Conservation (phyloP, 176 grass and related monocot genomes). For the Oryza brachyantha region DNA sequence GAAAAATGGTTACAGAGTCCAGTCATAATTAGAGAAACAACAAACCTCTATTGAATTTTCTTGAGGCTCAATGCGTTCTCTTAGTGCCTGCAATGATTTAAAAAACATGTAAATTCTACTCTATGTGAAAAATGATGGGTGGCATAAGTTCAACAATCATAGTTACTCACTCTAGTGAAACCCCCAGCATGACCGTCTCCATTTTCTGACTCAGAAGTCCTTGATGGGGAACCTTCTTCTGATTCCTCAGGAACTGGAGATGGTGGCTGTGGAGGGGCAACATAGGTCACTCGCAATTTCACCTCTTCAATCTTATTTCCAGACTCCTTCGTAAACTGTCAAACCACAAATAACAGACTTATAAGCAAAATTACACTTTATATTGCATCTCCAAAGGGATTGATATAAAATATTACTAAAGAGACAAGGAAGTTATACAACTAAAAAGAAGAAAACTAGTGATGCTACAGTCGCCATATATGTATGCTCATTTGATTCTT, state of each 20-base stretch:
- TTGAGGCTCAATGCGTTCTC: slow-evolving; percentile 46
- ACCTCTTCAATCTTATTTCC: slow-evolving; percentile 68
- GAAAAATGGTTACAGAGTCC: not conserved
- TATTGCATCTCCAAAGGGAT: slow-evolving; percentile 1
- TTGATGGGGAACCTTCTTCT: slow-evolving; percentile 80
- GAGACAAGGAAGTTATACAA: not conserved
- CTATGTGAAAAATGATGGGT: not conserved
- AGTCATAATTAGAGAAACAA: not conserved
- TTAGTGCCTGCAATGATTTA: slow-evolving; percentile 44
- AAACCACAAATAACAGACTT: not conserved
- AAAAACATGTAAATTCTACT: slow-evolving; percentile 17
- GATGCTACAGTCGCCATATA: not conserved
- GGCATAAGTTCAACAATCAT: slow-evolving; percentile 34
- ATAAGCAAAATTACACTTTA: slow-evolving; percentile 1
- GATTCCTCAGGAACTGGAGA: slow-evolving; percentile 86
- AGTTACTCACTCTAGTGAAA: slow-evolving; percentile 54
- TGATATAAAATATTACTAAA: not conserved
- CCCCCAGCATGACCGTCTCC: slow-evolving; percentile 39
- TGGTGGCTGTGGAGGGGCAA: slow-evolving; percentile 81
- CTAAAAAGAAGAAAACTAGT: not conserved
- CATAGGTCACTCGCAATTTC: slow-evolving; percentile 69
- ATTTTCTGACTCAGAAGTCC: slow-evolving; percentile 62
- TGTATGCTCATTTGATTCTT: not conserved
- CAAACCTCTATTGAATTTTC: slow-evolving; percentile 59
- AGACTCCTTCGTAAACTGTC: slow-evolving; percentile 69